phyloP scores from a whole-genome alignment of 2,329 filamentous ascomycete genomes.

The Epichloe aotearoae region DNA sequence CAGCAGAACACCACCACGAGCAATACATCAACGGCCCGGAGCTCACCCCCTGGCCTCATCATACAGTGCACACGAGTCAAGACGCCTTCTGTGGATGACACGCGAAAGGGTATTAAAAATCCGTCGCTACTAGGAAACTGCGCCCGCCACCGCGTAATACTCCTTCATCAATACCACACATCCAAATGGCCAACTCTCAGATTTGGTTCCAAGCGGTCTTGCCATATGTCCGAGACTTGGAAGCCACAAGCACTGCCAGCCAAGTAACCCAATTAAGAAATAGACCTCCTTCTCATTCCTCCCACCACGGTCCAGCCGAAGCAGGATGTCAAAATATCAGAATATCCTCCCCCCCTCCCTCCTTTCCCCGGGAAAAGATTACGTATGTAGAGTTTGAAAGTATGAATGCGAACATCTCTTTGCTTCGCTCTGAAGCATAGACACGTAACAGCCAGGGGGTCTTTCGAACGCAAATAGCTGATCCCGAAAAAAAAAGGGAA shows the following conservation, averaged over 20 bases:
- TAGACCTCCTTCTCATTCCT: background rate
- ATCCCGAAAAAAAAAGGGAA: background rate
- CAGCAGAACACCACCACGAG: constrained; percentile 21
- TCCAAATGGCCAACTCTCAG: constrained; percentile 3
- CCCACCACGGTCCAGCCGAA: constrained; percentile 21
- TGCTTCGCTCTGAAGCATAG: constrained; percentile 1
- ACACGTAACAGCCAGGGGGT: background rate
- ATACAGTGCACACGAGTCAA: constrained; percentile 15
- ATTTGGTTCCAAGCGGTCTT: background rate
- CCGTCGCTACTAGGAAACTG: background rate
- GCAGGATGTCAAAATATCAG: constrained; percentile 12
- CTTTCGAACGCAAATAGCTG: background rate
- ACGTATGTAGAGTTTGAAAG: constrained; percentile 7
- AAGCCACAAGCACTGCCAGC: background rate
- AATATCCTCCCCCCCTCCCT: background rate
- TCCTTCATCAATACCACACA: constrained; percentile 3
- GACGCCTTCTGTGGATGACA: background rate
- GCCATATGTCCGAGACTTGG: background rate
- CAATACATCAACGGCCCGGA: constrained; percentile 10
- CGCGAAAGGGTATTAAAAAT: background rate
- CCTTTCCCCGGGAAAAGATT: constrained; percentile 8
- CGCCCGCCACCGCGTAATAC: background rate
- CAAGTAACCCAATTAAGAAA: background rate
- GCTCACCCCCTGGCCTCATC: constrained; percentile 10
- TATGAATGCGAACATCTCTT: constrained; percentile 1